Base-by-base conservation (phyloP, 768 basidiomycete species). In the Rhodotorula kratochvilovae region DNA sequence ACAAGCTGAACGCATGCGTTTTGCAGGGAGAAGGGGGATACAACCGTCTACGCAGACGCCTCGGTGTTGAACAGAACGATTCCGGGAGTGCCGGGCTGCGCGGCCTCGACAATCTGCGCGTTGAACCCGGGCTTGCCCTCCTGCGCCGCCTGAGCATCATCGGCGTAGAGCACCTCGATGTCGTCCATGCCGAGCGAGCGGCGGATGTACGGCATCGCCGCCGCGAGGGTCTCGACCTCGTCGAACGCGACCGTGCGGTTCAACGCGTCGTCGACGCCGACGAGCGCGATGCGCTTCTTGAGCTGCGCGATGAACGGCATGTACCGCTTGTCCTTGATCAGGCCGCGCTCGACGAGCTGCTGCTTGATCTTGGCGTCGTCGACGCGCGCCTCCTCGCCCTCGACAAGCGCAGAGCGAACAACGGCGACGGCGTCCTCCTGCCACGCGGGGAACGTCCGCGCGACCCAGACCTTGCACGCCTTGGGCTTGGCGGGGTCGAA, bases 221-320 rank as follows among this genome's bases (percentile, higher is more conserved):
- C 87, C 11, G 78, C 77, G 76, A 97, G 81, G 35, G 91, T 87
- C 15, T 86, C 85, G 54, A 83, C 82, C 81, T 97, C 95, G 0
- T 88, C 88, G 85, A 95, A 98, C 2, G 87, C 86, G 74, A 95
- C 81, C 5, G 87, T 84, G 11, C 94, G 87, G 72, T 90, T 85
- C 84, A 97, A 92, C 7, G 91, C 92, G 0, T 85, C 85, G 70
- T 87, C 83, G 27, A 87, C 85, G 63, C 80, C 73, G 75, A 77
- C 55, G 68, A 60, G 56, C 50, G 67, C 70, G 70, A 70, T 65
- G 16, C 59, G 54, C 65, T 73, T 70, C 61, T 96, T 94, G 87
- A 97, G 90, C 42, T 84, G 82, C 69, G 95, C 90, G 57, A 93
- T 86, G 82, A 95, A 97, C 12, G 94, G 94, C 95, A 97, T 98